These are phyloP conservation scores for Tricholoma flavovirens DNA, from an alignment of 768 basidiomycete genomes.

Conservation along the genomic window DNA sequence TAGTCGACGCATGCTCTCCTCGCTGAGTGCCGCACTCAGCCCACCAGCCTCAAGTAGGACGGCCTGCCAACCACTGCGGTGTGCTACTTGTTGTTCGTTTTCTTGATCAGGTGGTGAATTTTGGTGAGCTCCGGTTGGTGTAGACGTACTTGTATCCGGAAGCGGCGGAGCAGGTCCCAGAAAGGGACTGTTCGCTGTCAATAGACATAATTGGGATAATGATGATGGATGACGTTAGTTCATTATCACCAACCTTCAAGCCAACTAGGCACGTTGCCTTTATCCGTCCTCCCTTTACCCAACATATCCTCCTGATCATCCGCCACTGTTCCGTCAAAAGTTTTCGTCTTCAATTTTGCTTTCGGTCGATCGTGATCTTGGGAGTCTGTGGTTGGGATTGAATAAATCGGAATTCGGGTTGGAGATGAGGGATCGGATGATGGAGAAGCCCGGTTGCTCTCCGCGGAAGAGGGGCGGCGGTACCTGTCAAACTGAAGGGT, in stretches of 20 bases:
- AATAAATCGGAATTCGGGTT: conserved; percentile 8
- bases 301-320: conserved; percentile 11
- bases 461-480: conserved; percentile 33
- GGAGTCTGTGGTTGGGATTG: conserved; percentile 1
- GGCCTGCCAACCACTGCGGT: conserved; percentile 81
- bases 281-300: conserved; percentile 15
- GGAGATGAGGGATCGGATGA: conserved; percentile 8
- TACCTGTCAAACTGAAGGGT: conserved; percentile 42
- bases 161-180: conserved; percentile 28
- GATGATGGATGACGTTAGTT: conserved; percentile 1
- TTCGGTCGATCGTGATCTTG: conserved; percentile 18
- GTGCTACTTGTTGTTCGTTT: conserved; percentile 50
- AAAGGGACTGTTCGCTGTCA: conserved; percentile 30
- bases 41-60: conserved; percentile 84
- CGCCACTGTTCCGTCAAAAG: conserved; percentile 15
- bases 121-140: conserved; percentile 16
- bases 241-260: conserved; percentile 26
- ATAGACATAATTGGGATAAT: not conserved
- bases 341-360: conserved; percentile 17
- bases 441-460: conserved; percentile 12
- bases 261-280: conserved; percentile 31
- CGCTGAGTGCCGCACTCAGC: conserved; percentile 80
- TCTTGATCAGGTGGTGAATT: conserved; percentile 4
- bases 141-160: conserved; percentile 22
- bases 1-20: conserved; percentile 83